Evolutionary conservation across 2,329 filamentous ascomycete species (phyloP).

Genomic region (Neurospora sp.): DNA sequence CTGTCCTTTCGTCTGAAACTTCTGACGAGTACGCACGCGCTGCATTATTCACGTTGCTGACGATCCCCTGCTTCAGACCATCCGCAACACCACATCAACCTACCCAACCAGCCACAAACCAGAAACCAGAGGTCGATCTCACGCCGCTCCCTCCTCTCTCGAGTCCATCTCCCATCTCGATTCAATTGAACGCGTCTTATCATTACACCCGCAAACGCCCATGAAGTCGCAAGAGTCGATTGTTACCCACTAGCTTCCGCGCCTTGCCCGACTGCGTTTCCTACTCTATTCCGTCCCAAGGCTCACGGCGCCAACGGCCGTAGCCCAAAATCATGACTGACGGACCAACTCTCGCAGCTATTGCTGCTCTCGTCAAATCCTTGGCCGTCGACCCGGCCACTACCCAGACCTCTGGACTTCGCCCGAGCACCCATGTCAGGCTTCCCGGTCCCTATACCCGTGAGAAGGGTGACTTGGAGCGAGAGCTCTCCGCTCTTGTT

Average conservation of each 20-base stretch:
- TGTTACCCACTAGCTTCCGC: not conserved
- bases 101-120: not conserved
- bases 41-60: not conserved
- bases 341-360: slow-evolving; percentile 19
- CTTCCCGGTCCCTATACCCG: slow-evolving; percentile 68
- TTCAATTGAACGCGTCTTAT: not conserved
- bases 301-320: not conserved
- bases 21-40: not conserved
- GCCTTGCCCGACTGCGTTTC: not conserved
- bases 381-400: slow-evolving; percentile 21
- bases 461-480: slow-evolving; percentile 71
- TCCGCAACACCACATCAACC: not conserved
- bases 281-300: not conserved
- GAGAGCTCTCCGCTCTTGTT: slow-evolving; percentile 70
- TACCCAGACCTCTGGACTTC: slow-evolving; percentile 9
- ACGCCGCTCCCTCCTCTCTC: not conserved
- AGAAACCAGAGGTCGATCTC: not conserved
- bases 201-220: not conserved
- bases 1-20: not conserved
- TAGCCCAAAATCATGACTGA: slow-evolving; percentile 19
- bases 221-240: not conserved
- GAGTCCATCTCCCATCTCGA: not conserved
- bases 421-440: slow-evolving; percentile 42
- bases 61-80: not conserved
- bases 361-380: slow-evolving; percentile 22